These are phyloP conservation scores for Carex pumila DNA, from an alignment of 176 grass and related monocot genomes.

Conservation along the genomic window DNA sequence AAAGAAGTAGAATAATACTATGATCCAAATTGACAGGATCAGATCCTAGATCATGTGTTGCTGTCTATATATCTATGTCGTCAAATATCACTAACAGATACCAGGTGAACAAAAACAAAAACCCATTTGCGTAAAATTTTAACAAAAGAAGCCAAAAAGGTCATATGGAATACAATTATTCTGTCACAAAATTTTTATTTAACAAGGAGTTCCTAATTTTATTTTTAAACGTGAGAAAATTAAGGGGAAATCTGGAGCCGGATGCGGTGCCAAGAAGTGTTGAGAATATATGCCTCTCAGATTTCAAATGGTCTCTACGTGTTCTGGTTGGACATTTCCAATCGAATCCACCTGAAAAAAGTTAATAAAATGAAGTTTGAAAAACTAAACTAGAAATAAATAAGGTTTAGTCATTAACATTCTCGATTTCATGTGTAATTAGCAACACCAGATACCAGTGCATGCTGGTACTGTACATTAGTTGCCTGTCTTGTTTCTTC, in stretches of 20 bases:
- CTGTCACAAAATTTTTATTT: not conserved
- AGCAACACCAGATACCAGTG: not conserved
- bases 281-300: conserved; percentile 26
- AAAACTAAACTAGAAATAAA: not conserved
- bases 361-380: not conserved
- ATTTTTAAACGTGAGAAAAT: not conserved
- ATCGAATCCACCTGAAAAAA: conserved; percentile 24
- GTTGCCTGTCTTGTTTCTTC: not conserved
- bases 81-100: too few species aligned
- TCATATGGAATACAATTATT: not conserved
- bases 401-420: not conserved
- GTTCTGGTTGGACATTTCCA: conserved; percentile 24
- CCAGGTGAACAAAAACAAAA: too few species aligned
- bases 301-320: conserved; percentile 25
- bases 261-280: conserved; percentile 25
- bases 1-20: not conserved
- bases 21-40: not conserved
- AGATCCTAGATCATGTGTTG: too few species aligned
- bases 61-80: too few species aligned
- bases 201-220: not conserved
- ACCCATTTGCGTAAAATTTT: too few species aligned
- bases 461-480: not conserved
- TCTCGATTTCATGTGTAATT: not conserved
- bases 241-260: conserved; percentile 2
- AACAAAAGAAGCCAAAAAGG: not conserved